Base-by-base conservation (phyloP, 192 early-diverging fungal genomes). In the Helicostylum pulchrum region DNA sequence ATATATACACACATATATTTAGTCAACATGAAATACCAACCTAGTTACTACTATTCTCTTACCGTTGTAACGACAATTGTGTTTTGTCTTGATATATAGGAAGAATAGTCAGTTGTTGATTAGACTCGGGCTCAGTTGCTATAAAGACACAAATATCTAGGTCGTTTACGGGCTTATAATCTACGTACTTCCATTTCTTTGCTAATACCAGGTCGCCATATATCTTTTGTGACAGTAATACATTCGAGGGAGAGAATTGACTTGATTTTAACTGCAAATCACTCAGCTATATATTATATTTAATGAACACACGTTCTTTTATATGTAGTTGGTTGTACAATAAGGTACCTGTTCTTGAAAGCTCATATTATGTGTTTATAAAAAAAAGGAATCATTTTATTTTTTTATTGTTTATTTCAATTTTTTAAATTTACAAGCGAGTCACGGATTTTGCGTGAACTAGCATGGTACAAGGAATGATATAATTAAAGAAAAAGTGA, bases 381-480 rank as follows among this genome's bases (percentile, higher is more conserved):
- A 39, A 39, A 39, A 39, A 39, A 10, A 39, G 36, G 9, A 39
- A 10, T 9, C 36, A 39, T 39, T 39, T 39, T 39, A 9, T 9
- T 39, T 39, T 39, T 39, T 39, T 6, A 39, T 39, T 39, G 36
- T 39, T 39, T 39, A 39, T 39, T 39, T 39, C 36, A 39, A 39
- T 39, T 39, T 39, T 39, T 39, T 39, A 39, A 39, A 39, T 39
- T 39, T 39, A 39, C 36, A 39, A 39, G 36, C 36, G 36, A 39
- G 36, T 39, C 36, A 39, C 36, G 19, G 50, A 26, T 23, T 52
- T 11, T 11, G 48, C 0, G 15, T 19, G 48, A 19, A 49, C 48
- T 49, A 49, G 48, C 48, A 49, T 49, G 48, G 48, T 20, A 19
- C 48, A 20, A 19, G 20, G 48, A 49, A 49, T 49, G 48, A n/a